Conservation (phyloP, 768 basidiomycete species). For the Udeniomyces megalosporus region DNA sequence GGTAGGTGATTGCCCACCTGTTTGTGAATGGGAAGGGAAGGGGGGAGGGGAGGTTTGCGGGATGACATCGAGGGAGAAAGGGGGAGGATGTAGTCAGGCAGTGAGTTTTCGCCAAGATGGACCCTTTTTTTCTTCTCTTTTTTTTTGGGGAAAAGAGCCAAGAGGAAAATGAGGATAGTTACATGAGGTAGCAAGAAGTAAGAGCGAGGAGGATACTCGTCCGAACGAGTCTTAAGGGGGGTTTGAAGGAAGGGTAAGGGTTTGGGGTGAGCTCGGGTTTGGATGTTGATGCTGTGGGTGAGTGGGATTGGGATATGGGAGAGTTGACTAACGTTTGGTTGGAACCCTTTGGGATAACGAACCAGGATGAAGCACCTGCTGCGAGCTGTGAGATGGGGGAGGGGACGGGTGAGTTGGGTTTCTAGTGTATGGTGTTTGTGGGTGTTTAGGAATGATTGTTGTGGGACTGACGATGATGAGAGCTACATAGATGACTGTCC, state of each 20-base stretch:
- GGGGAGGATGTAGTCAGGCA: too few relatives aligned
- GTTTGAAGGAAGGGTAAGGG: too few relatives aligned
- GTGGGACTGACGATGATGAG: too few relatives aligned
- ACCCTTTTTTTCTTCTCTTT: too few relatives aligned
- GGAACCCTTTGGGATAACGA: constrained; percentile 67
- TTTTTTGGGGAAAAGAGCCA: background rate
- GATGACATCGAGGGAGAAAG: too few relatives aligned
- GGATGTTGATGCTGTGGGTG: background rate
- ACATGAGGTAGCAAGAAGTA: constrained; percentile 72
- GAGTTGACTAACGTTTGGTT: constrained; percentile 60
- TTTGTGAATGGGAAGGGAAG: background rate
- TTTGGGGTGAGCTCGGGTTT: background rate
- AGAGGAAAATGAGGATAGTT: constrained; percentile 1
- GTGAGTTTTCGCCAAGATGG: too few relatives aligned
- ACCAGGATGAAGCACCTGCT: constrained; percentile 32
- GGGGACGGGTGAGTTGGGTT: too few relatives aligned
- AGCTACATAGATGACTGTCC: too few relatives aligned
- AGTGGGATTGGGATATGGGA: background rate
- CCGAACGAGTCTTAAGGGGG: constrained; percentile 51
- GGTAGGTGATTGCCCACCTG: constrained; percentile 87
- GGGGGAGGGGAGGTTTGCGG: background rate
- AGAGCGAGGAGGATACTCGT: constrained; percentile 63
- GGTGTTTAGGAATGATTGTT: too few relatives aligned
- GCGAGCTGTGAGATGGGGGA: too few relatives aligned
- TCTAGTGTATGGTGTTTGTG: too few relatives aligned